Base-by-base conservation (phyloP, 805 yeast species). In the Zygotorulaspora chibaensis region DNA sequence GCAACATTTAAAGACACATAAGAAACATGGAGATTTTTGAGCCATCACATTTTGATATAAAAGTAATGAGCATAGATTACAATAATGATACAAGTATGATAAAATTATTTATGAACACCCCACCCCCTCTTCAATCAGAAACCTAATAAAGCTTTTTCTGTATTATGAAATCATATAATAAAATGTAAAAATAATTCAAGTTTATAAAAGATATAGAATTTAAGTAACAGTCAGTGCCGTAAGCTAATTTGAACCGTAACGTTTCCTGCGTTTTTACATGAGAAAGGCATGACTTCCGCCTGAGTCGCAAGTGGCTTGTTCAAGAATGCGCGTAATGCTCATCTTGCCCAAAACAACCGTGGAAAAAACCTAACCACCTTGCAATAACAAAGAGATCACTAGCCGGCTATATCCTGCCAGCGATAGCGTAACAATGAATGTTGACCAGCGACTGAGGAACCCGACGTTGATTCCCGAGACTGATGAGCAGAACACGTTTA, bases 1-100 rank as follows among this genome's bases (percentile, higher is more conserved):
- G 38, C 86, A 81, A 59, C 88, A 83, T 59, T 66, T 79, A 51
- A 76, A 76, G 56, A 76, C 77, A 4, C 84, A 79, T 42, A 58
- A 57, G 53, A 62, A 57, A 48, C 63, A 61, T 44, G 66, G 64
- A 9, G 66, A 61, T 44, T 48, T 59, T 17, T 56, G 37, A 46
- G 13, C 16, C 35, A 33, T 35, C 12, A 31, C 31, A 20, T 38
- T 15, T 29, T 29, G 33, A 29, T 29, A 29, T 8, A 13, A 29
- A 29, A 29, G 33, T 29, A 13, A 29, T 29, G 8, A 29, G 15
- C 15, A 29, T 8, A 29, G n/a, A 29, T 29, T 29, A 29, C 33
- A 13, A 29, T 29, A 29, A 29, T 29, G 33, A 29, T 12, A 29
- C 33, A 12, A 29, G 8, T 29, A 29, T 29, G 33, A 29, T 29